Base-by-base conservation (phyloP, 2,329 filamentous ascomycete genomes). In the Septoria petroselini region DNA sequence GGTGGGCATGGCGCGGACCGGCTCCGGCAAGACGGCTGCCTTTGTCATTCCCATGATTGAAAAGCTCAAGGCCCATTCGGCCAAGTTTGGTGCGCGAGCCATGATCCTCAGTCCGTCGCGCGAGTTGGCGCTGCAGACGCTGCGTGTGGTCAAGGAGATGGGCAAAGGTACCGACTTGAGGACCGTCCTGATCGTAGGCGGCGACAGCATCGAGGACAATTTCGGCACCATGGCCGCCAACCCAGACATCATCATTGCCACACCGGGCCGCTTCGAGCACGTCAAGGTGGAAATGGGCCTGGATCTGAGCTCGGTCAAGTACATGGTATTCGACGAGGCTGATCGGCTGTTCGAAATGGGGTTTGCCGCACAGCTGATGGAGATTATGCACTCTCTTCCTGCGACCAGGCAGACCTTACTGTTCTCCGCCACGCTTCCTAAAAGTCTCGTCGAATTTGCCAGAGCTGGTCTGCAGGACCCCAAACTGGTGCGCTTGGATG, bases 21-120 rank as follows among this genome's bases (percentile, higher is more conserved):
- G 93, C 67, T 97, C 91, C 15, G 93, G 93, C 74, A 98, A 98
- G 76, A 98, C 94, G 1, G 93, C 91, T 1, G 93, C 93, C 17
- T 98, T 98, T 69, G 90, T 97, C 19, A 94, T 98, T 58, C 93
- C 93, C 35, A 95, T 98, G 91, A 90, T 98, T 54, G 89, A 98
- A 73, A 87, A 85, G 58, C 75, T 98, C 54, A 94, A 91, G 70
- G 80, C 82, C 18, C 94, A 98, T 69, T 95, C 87, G 65, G 84
- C 84, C 23, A 85, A 86, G 63, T 84, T 97, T 57, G 93, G 94
- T 44, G 83, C 89, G 37, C 81, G 93, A 63, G 93, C 85, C 9
- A 75, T 98, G 52, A 86, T 98, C 55, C 72, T 98, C 67, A 96
- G 91, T 11, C 93, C 93, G 0, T 95, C 91, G 19, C 82, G 93